Evolutionary conservation across 1,284 basidiomycete species (phyloP), one percentile per base, ranked within the genome.

Genomic region (Dichomitus squalens): DNA sequence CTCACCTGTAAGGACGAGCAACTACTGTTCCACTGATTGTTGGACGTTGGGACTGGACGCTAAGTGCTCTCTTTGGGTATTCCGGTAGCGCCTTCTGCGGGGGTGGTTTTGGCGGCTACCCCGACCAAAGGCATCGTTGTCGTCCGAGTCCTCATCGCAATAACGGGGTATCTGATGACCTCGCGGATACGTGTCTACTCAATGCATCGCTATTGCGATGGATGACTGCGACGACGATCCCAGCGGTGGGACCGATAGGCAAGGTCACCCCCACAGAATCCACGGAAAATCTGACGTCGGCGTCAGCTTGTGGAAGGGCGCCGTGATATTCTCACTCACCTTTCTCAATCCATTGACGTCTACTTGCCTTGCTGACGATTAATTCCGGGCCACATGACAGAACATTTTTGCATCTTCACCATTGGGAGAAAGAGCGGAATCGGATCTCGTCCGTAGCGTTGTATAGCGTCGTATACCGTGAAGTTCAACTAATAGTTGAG

Each of bases 191-290:
- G 72, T 65, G 64, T 60, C 60, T 64, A 53, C 60, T 59, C 58
- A 65, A 56, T 66, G 60, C 66, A 39, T 71, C 75, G 75, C 73
- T 84, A 82, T 79, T 86, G 85, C 85, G 84, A 86, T 86, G 85
- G 85, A 86, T 85, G 84, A 86, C 84, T 86, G 83, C 84, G 79
- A 78, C 74, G 75, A 73, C 73, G 79, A 76, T 80, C 56, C 60
- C 64, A 27, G 52, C 41, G 58, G 44, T 49, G 55, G 48, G 61
- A 52, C 44, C 38, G 57, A 48, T 49, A 51, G 38, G 54, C 57
- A 61, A 55, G 53, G 36, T 39, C 52, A 59, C 35, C 53, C 59
- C 36, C 44, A 6, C 29, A 31, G 31, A 29, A 14, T n/a, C 20
- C 12, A 14, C 29, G 18, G 6, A 14, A 18, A 21, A 20, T 20